A percentile compares a stretch with the other conserved stretches of the same genome.
Conservation (phyloP, 805 yeast genomes). For the Sporopachydermia lactativora region DNA sequence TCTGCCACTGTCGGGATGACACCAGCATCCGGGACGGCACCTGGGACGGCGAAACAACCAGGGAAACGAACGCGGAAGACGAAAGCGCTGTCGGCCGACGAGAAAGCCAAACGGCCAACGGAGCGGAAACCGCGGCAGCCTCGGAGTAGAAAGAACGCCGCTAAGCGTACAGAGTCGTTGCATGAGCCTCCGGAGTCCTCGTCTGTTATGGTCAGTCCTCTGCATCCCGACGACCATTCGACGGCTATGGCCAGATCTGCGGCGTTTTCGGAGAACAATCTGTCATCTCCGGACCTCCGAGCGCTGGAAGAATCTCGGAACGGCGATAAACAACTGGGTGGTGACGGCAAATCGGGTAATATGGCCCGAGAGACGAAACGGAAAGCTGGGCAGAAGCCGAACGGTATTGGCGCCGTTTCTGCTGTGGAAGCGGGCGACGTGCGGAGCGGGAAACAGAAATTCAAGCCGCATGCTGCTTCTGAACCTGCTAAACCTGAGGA, state of each 20-base stretch:
- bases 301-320: not conserved
- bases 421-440: not conserved
- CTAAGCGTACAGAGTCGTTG: not conserved
- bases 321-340: too few relatives aligned
- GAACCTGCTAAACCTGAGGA: too few relatives aligned
- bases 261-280: not conserved
- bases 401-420: not conserved
- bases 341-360: too few relatives aligned
- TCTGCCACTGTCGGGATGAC: not conserved
- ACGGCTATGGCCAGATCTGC: too few relatives aligned
- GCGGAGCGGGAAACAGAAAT: not conserved
- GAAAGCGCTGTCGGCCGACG: not conserved
- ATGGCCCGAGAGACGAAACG: not conserved
- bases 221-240: not conserved
- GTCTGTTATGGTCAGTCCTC: too few relatives aligned
- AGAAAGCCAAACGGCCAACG: not conserved
- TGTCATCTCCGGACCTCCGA: not conserved
- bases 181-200: not conserved
- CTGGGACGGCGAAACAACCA: not conserved
- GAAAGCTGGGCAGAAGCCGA: not conserved
- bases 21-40: not conserved
- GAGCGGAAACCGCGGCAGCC: not conserved
- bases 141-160: not conserved
- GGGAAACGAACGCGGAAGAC: not conserved
- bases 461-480: not conserved